These are phyloP conservation scores for Maudiozyma saulgeensis DNA, from an alignment of 805 yeast species.

Conservation along the genomic window DNA sequence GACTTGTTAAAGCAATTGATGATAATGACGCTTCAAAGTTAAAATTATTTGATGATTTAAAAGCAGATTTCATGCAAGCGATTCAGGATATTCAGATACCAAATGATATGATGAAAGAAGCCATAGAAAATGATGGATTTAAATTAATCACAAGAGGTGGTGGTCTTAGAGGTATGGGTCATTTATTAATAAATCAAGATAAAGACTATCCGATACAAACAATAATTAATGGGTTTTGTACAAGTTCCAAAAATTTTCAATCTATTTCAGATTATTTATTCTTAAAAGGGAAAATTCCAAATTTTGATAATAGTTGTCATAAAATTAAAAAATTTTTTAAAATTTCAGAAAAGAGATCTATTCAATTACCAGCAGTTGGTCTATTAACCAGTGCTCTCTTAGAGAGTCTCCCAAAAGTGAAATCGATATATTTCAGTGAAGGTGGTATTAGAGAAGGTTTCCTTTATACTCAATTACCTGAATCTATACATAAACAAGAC, in stretches of 20 bases:
- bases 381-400: conserved; percentile 52
- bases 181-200: conserved; percentile 41
- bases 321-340: conserved; percentile 41
- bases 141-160: conserved; percentile 64
- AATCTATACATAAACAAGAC: conserved; percentile 50
- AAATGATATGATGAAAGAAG: conserved; percentile 38
- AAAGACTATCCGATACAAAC: conserved; percentile 59
- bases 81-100: conserved; percentile 49
- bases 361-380: conserved; percentile 63
- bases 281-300: conserved; percentile 41
- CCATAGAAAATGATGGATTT: conserved; percentile 48
- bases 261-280: conserved; percentile 43
- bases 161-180: conserved; percentile 63
- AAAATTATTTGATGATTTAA: conserved; percentile 43
- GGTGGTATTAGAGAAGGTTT: conserved; percentile 77
- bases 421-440: conserved; percentile 58
- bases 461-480: conserved; percentile 50
- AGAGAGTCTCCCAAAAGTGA: conserved; percentile 51
- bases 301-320: conserved; percentile 11
- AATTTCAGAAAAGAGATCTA: conserved; percentile 55
- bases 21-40: conserved; percentile 23
- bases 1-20: conserved; percentile 44
- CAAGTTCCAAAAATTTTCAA: conserved; percentile 43
- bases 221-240: conserved; percentile 59
- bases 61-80: conserved; percentile 38